Conservation (phyloP, 1,284 basidiomycete genomes). For the Ganoderma meredithae region DNA sequence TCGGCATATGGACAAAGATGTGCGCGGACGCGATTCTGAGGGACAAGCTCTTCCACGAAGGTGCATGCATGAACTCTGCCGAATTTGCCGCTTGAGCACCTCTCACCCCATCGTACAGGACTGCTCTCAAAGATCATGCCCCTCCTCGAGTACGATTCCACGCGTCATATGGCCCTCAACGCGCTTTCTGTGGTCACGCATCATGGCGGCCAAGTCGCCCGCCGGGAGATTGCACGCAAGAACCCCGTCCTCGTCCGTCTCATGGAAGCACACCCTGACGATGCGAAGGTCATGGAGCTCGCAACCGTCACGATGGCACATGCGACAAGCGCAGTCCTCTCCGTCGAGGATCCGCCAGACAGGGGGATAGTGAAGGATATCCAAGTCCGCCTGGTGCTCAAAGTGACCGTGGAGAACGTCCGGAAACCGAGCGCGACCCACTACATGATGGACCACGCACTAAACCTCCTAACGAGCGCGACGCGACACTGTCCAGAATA, state of each 20-base stretch:
- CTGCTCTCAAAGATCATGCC: constrained; percentile 61
- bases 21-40: constrained; percentile 63
- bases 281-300: constrained; percentile 57
- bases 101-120: constrained; percentile 44
- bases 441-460: constrained; percentile 58
- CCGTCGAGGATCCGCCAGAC: constrained; percentile 47
- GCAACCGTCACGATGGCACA: constrained; percentile 61
- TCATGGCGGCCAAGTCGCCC: constrained; percentile 60
- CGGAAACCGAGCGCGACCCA: constrained; percentile 52
- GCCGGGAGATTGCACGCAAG: constrained; percentile 58
- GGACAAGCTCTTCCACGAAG: constrained; percentile 62
- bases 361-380: constrained; percentile 48
- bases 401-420: constrained; percentile 50
- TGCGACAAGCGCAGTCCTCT: constrained; percentile 53
- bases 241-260: constrained; percentile 50
- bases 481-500: constrained; percentile 53
- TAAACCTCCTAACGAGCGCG: constrained; percentile 52
- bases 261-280: constrained; percentile 56
- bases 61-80: constrained; percentile 41
- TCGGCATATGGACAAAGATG: constrained; percentile 70
- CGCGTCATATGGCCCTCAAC: constrained; percentile 59
- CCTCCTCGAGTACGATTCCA: constrained; percentile 54
- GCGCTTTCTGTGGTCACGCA: constrained; percentile 66
- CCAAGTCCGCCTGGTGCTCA: constrained; percentile 54
- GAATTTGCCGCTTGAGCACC: neutral